Evolutionary conservation across 2,329 filamentous ascomycete species (phyloP).

Genomic region (Emmonsiellopsis sp.): DNA sequence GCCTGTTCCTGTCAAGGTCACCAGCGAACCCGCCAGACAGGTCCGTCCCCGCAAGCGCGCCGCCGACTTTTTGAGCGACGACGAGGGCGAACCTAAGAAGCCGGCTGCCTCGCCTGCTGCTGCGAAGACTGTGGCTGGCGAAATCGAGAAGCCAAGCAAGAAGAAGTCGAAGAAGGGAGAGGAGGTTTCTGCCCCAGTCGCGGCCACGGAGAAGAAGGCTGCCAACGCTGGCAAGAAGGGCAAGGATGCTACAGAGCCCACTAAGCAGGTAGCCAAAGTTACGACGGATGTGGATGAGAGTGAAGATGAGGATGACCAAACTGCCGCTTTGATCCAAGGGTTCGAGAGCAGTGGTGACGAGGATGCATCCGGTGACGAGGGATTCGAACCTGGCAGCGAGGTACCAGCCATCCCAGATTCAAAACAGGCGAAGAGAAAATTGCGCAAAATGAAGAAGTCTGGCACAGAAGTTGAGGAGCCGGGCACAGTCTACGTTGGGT

Average conservation of each 20-base stretch:
- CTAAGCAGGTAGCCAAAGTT: slow-evolving; percentile 39
- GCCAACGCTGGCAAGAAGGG: slow-evolving; percentile 18
- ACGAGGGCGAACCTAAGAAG: slow-evolving; percentile 19
- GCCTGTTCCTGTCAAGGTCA: slow-evolving; percentile 20
- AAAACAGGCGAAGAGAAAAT: slow-evolving; percentile 40
- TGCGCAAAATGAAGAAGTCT: slow-evolving; percentile 42
- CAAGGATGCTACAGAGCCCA: slow-evolving; percentile 5
- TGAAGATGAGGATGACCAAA: slow-evolving; percentile 41
- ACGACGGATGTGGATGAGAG: slow-evolving; percentile 15
- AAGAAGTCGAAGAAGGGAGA: slow-evolving; percentile 42
- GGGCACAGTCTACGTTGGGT: slow-evolving; percentile 79
- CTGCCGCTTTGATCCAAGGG: slow-evolving; percentile 43
- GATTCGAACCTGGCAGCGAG: slow-evolving; percentile 35
- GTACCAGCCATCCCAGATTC: slow-evolving; percentile 35
- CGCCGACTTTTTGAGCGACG: slow-evolving; percentile 38
- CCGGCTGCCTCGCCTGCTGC: slow-evolving; percentile 10
- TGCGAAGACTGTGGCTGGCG: slow-evolving; percentile 8
- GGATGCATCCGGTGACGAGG: slow-evolving; percentile 34
- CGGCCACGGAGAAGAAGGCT: not conserved
- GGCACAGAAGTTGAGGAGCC: slow-evolving; percentile 39
- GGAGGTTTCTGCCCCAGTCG: not conserved
- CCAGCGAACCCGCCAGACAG: slow-evolving; percentile 26
- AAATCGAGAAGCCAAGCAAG: slow-evolving; percentile 20
- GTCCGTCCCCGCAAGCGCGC: slow-evolving; percentile 38
- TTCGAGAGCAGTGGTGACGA: slow-evolving; percentile 48